Percentiles rank a stretch among this genome's conserved stretches.
Evolutionary conservation across 2,329 filamentous ascomycete species (phyloP).

Genomic region (Nemania diffusa): DNA sequence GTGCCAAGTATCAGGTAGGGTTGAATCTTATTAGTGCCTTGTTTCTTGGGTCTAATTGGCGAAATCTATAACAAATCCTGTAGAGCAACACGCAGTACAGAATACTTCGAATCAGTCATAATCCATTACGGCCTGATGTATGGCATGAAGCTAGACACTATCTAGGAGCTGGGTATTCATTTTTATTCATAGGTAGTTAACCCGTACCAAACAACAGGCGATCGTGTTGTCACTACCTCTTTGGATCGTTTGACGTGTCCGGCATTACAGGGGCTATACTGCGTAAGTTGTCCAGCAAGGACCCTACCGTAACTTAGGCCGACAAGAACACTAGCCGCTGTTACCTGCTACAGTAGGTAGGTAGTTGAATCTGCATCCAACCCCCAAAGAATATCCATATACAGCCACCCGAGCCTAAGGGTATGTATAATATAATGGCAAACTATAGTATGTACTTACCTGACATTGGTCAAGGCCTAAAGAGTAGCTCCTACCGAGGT

Average conservation of each 20-base stretch:
- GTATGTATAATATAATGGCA: slow-evolving; percentile 3
- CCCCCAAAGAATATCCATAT: slow-evolving; percentile 2
- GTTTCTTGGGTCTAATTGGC: neutral
- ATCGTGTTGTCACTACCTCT: slow-evolving; percentile 27
- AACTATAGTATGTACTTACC: neutral
- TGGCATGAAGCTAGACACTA: slow-evolving; percentile 10
- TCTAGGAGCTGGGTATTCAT: slow-evolving; percentile 11
- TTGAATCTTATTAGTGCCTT: slow-evolving; percentile 13
- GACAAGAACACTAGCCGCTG: neutral
- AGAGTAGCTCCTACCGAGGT: neutral
- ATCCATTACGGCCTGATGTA: slow-evolving; percentile 22
- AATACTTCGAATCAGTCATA: slow-evolving; percentile 5
- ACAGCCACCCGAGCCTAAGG: neutral
- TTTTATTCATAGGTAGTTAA: slow-evolving; percentile 12
- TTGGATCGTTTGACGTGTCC: slow-evolving; percentile 32
- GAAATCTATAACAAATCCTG: neutral
- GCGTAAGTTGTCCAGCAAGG: neutral
- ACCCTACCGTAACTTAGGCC: neutral
- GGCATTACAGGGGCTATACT: slow-evolving; percentile 15
- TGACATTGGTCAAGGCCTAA: neutral
- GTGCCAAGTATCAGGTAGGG: slow-evolving; percentile 24
- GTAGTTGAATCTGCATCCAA: slow-evolving; percentile 2
- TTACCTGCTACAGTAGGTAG: neutral
- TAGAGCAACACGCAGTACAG: neutral
- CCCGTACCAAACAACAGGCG: slow-evolving; percentile 23